Evolutionary conservation across 768 basidiomycete species (phyloP), one percentile per base, ranked within the genome.

Genomic region (Fibroporia radiculosa): DNA sequence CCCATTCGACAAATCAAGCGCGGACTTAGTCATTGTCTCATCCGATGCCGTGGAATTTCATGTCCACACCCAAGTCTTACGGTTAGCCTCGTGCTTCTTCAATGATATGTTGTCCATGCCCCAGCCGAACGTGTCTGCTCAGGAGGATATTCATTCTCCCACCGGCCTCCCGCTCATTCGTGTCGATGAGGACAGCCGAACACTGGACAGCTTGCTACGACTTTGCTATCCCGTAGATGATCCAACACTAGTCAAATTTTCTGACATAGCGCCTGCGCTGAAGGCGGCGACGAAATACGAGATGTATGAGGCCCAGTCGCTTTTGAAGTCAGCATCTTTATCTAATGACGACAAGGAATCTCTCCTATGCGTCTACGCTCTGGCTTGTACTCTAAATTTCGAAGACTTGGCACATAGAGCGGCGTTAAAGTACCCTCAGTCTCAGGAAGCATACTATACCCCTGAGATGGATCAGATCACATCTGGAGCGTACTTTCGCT

Each of bases 61-160:
- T 22, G 49, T 53, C 8, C 46, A 48, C n/a, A 36, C 45, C 20
- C 34, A 32, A n/a, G 48, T 53, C 14, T 45, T 53, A 27, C 42
- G 45, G 16, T 43, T 49, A 25, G 48, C 52, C 11, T 53, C 52
- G 10, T 40, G 31, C 39, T 43, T 53, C 28, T 53, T 53, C 37
- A 47, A 49, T n/a, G 50, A 49, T 43, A 51, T 57, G 52, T 47
- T 57, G 46, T 43, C 46, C 25, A 29, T 54, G 19, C 50, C 52
- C 12, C 52, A 50, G 27, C 45, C 53, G 2, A 44, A 39, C 2
- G 40, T 18, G 35, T 32, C 13, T 52, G 56, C 38, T n/a, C 46
- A 35, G 20, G 25, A 47, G 25, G 38, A 43, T 45, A 43, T 44
- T 39, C 45, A 49, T 26, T 42, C 20, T 12, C 40, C 41, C 12